These are phyloP conservation scores for Dendrocalamus sinicus DNA, from an alignment of 176 grass and related monocot species.

Conservation along the genomic window DNA sequence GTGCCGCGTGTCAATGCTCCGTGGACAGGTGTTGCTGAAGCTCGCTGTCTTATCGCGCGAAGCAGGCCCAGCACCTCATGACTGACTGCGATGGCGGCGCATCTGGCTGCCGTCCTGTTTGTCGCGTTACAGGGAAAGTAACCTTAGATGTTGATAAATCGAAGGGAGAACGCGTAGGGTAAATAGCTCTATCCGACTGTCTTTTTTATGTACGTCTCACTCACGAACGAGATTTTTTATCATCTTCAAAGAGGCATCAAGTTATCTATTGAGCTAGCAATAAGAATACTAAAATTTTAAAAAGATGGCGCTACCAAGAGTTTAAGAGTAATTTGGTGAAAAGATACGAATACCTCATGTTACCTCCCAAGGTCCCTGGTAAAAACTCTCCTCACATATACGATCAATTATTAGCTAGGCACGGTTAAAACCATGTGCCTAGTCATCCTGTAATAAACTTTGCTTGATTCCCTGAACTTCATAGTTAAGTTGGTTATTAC, in stretches of 20 bases:
- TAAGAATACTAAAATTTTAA: too few relatives aligned
- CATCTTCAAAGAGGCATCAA: too few relatives aligned
- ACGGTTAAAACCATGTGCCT: neutral
- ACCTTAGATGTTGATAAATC: neutral
- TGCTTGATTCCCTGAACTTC: neutral
- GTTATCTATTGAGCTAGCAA: too few relatives aligned
- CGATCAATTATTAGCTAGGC: neutral
- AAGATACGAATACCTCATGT: too few relatives aligned
- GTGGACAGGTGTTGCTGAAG: slow-evolving; percentile 12
- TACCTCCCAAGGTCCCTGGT: too few relatives aligned
- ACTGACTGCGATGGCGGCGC: neutral
- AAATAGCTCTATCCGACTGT: too few relatives aligned
- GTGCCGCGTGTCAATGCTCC: neutral
- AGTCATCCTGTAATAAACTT: neutral
- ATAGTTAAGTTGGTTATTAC: neutral
- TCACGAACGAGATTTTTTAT: too few relatives aligned
- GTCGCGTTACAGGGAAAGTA: neutral
- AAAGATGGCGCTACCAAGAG: too few relatives aligned
- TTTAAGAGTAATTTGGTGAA: too few relatives aligned
- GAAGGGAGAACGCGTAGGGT: neutral
- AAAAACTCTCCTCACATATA: neutral
- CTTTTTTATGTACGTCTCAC: neutral
- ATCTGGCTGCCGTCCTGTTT: neutral
- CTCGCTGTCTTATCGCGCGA: neutral
- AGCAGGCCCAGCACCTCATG: neutral